Evolutionary conservation across 1,284 basidiomycete genomes (phyloP), one percentile per base, ranked within the genome.

Genomic region (Pseudozyma pruni): DNA sequence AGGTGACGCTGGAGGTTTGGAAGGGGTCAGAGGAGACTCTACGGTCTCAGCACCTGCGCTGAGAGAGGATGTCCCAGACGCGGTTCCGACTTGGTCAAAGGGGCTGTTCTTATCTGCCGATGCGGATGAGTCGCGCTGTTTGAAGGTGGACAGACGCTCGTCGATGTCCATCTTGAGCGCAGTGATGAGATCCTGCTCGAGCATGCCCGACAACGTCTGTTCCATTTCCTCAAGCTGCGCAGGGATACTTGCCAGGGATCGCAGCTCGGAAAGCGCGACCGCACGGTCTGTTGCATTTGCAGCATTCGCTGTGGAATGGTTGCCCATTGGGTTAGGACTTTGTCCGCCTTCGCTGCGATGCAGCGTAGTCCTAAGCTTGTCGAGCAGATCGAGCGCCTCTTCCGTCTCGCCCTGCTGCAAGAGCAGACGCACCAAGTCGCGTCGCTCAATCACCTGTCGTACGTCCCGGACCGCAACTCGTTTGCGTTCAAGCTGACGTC

Each of bases 161-260:
- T 87, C 83, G 32, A 95, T 84, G 76, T 93, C 90, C 17, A 87
- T 85, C 33, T 87, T 86, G 9, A 97, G 86, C 1, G 90, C 86
- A 20, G 86, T 85, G 4, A 91, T 86, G 1, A 96, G 85, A 69
- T 95, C 92, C 16, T 53, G 43, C 51, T 74, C 66, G 14, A 80
- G 55, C 44, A 68, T 53, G 29, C 37, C 56, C 1, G 72, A 57
- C 41, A 81, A 62, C 5, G 49, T 61, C 16, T 45, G 48, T 23
- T 74, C 62, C 51, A 75, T 66, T 33, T 75, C 75, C 19, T 74
- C 51, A 17, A 81, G 67, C 46, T 81, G 71, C 14, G 69, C 57
- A 20, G 52, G 50, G n/a, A 81, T 45, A 17, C 49, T 47, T 4
- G 52, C 20, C 9, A 80, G 40, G 19, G 49, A 54, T n/a, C 49